Base-by-base conservation (phyloP, 257 asterid genomes). In the Cruciata laevipes region DNA sequence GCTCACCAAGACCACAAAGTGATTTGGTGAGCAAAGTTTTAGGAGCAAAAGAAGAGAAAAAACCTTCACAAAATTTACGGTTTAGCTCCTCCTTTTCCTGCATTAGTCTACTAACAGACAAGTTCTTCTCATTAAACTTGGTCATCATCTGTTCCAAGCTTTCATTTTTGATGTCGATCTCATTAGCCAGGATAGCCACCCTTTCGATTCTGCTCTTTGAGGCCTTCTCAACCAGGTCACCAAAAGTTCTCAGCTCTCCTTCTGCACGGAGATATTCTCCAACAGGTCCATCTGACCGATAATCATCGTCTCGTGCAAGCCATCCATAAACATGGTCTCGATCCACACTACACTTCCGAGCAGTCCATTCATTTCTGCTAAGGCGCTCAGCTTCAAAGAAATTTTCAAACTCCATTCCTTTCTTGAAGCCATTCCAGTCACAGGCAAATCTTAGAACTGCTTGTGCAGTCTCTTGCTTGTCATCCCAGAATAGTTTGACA, bases 51-150 rank as follows among this genome's bases (percentile, higher is more conserved):
- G 32, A 63, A 75, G 42, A 68, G 62, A 74, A 11, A 75, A 52
- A 37, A 89, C 98, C 98, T 83, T 92, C 98, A 77, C 49, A 71
- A 69, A 89, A 89, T 73, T 81, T 59, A 55, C 86, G 97, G 78
- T 89, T 93, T 59, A 87, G 88, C 30, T 71, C 78, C 59, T 92
- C 97, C 78, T 89, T 92, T 90, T 89, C 97, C 77, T 81, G 87
- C 65, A 89, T 89, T 91, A 87, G 80, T 83, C 90, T 83, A 80
- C 84, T 79, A 31, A 87, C 83, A 3, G 96, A 87, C 82, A 87
- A 23, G 23, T 83, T 79, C 82, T 76, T 86, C 72, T 69, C 81
- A 61, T 86, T 87, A 83, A 69, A 84, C 70, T 75, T 79, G 37
- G 71, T 80, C 81, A 74, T 86, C 78, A 92, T 61, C 82, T 83